Conservation (phyloP, 202 grass and related monocot genomes). For the Eragrostis tef region DNA sequence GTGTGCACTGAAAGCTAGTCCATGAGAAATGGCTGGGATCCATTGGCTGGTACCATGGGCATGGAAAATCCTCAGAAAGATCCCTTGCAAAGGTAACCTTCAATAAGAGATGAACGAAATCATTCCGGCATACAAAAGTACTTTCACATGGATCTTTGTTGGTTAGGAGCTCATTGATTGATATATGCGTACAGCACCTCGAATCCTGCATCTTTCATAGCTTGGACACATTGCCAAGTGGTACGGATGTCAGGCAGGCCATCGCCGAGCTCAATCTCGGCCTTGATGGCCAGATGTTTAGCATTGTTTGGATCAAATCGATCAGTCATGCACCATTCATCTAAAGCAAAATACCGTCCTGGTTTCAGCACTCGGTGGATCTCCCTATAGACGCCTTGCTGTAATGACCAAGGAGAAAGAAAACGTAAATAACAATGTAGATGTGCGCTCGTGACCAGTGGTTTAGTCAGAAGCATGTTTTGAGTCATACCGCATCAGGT, state of each 20-base stretch:
- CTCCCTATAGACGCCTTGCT: constrained; percentile 52
- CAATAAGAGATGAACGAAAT: background rate
- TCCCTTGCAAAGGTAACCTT: constrained; percentile 66
- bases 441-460: background rate
- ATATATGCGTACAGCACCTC: constrained; percentile 43
- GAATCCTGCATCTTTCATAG: constrained; percentile 71
- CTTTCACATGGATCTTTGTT: background rate
- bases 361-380: constrained; percentile 67
- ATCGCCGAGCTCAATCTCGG: constrained; percentile 70
- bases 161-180: background rate
- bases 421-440: background rate
- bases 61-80: constrained; percentile 54
- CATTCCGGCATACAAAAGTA: background rate
- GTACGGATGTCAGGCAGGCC: constrained; percentile 65
- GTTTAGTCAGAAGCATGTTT: too few relatives aligned
- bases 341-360: constrained; percentile 61
- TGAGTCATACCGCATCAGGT: constrained; percentile 51
- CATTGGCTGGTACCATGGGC: constrained; percentile 70
- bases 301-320: constrained; percentile 57
- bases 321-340: constrained; percentile 72
- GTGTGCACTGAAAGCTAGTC: constrained; percentile 55
- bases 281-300: constrained; percentile 59
- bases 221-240: constrained; percentile 67
- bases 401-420: background rate
- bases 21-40: constrained; percentile 46